Evolutionary conservation across 176 grass and related monocot species (phyloP), one percentile per base, ranked within the genome.

Genomic region (Aegilops speltoides): DNA sequence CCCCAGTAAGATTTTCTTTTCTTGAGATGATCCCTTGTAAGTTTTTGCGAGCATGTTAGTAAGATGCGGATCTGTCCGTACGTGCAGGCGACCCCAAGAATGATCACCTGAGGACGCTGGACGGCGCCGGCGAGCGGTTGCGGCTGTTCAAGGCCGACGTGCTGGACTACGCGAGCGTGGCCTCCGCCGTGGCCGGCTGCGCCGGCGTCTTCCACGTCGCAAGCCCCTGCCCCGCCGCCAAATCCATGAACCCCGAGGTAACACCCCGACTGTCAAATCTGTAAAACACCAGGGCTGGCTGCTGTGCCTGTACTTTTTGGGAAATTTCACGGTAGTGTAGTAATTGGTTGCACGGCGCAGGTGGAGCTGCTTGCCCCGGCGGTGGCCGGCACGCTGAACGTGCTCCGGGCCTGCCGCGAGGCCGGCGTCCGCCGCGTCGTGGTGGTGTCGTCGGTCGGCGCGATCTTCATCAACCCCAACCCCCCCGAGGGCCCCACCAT

Each of bases 151-250:
- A 86, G 86, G 95, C 87, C 0, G 90, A 97, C 71, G 17, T 93
- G 75, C 85, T 95, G 23, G 95, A 95, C 79, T 71, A 59, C 37
- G 32, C 23, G 12, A 86, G 73, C 29, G 75, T 93, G 10, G 90
- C 76, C 41, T 70, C 73, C 3, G 87, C 93, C 29, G 72, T 98
- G 63, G 67, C 83, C 56, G 91, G 93, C 81, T 95, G 93, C 10
- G 89, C 85, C 60, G 95, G 87, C 56, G 89, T 97, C 38, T 95
- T 97, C 76, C 93, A 97, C 76, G 89, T 89, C 70, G 70, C 38
- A 1, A 73, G 70, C 70, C 70, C 70, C 70, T 38, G 24, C 2
- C 70, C 37, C n/a, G 4, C 70, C 5, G 22, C 6, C 22, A 73
- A 73, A 45, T 43, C 70, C 11, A 4, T 5, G 0, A 73, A 73